These are phyloP conservation scores for Botrytis fragariae DNA, from an alignment of 2,329 filamentous ascomycete species.

Conservation along the genomic window DNA sequence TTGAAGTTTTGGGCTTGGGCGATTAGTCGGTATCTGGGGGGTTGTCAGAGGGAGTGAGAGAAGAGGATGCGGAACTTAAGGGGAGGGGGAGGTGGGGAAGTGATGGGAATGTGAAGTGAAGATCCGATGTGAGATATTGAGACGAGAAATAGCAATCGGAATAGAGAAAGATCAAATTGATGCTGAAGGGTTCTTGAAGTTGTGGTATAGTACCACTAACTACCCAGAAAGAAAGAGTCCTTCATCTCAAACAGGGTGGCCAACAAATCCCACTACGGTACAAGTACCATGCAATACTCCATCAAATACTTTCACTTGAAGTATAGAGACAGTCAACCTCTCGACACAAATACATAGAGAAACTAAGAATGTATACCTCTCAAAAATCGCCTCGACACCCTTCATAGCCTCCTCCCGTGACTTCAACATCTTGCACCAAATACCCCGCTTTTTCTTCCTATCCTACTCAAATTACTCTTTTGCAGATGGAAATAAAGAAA, in stretches of 20 bases:
- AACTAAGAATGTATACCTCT: slow-evolving; percentile 25
- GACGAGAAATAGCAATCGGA: rapidly evolving
- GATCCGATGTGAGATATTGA: background rate
- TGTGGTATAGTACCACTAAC: background rate
- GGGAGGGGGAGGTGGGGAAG: too few species aligned
- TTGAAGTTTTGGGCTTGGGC: slow-evolving; percentile 22
- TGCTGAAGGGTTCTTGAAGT: background rate
- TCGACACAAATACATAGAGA: background rate
- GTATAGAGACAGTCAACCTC: background rate
- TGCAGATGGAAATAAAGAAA: too few species aligned
- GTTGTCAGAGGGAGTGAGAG: slow-evolving; percentile 4
- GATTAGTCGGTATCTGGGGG: slow-evolving; percentile 31
- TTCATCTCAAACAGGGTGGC: background rate
- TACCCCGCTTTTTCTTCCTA: background rate
- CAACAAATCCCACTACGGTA: background rate
- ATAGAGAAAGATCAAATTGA: background rate
- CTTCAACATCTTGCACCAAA: slow-evolving; percentile 16
- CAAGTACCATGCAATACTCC: too few species aligned
- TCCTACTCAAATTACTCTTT: background rate
- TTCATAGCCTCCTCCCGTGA: slow-evolving; percentile 30
- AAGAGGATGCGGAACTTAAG: background rate
- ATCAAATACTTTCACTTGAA: background rate
- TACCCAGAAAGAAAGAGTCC: background rate
- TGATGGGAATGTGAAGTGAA: background rate
- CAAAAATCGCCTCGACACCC: slow-evolving; percentile 34